These are phyloP conservation scores for Chaetomium fimeti DNA, from an alignment of 495 filamentous ascomycete genomes.

Conservation along the genomic window DNA sequence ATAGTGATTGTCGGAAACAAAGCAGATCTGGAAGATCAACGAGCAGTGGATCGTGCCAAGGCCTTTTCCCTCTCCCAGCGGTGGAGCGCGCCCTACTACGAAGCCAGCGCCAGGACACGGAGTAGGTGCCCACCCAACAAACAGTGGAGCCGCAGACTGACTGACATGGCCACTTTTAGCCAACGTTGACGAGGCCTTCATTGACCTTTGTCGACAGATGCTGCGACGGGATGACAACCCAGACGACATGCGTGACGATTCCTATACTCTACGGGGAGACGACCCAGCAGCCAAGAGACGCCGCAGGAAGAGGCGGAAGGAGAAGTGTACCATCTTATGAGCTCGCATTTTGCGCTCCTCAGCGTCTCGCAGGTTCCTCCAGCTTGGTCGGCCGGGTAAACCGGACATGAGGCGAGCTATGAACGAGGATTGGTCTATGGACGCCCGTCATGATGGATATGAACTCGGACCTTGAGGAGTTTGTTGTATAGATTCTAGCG, in stretches of 20 bases:
- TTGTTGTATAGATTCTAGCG: slow-evolving; percentile 6
- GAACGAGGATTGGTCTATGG: slow-evolving; percentile 19
- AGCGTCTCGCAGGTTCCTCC: background rate
- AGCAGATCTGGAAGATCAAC: slow-evolving; percentile 89
- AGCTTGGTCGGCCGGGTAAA: background rate
- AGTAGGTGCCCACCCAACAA: slow-evolving; percentile 41
- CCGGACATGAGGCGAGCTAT: slow-evolving; percentile 19
- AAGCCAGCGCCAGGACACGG: slow-evolving; percentile 77
- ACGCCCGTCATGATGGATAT: slow-evolving; percentile 19
- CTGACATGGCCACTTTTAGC: slow-evolving; percentile 38
- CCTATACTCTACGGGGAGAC: slow-evolving; percentile 36
- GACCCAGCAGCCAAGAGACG: slow-evolving; percentile 25
- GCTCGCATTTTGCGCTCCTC: background rate
- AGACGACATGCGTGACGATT: slow-evolving; percentile 45
- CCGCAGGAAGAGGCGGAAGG: slow-evolving; percentile 27
- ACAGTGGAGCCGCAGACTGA: background rate
- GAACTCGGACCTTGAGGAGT: slow-evolving; percentile 7
- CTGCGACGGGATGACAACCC: slow-evolving; percentile 65
- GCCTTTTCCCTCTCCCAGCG: slow-evolving; percentile 84
- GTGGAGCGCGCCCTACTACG: slow-evolving; percentile 95
- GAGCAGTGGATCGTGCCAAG: slow-evolving; percentile 74
- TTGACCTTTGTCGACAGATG: slow-evolving; percentile 91
- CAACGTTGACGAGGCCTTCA: slow-evolving; percentile 94
- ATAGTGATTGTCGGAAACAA: slow-evolving; percentile 98
- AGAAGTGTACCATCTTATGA: slow-evolving; percentile 35